Percentiles rank a stretch among this genome's conserved stretches.
phyloP scores from a whole-genome alignment of 805 yeast species.

The Candida andamanensis region DNA sequence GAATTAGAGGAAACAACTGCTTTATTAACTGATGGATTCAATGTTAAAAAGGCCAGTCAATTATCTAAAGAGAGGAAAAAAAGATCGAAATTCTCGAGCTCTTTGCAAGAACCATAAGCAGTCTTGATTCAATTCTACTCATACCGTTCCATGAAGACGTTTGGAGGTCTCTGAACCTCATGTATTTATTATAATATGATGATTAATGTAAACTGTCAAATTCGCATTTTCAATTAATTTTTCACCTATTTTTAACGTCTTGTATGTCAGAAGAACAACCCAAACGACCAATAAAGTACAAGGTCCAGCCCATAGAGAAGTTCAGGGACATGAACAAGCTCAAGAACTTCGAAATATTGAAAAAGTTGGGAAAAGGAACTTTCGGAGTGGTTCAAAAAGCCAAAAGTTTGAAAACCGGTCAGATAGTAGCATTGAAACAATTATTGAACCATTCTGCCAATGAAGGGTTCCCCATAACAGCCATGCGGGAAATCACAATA shows the following conservation, averaged over 20 bases:
- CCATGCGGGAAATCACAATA: slow-evolving; percentile 85
- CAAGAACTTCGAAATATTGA: slow-evolving; percentile 27
- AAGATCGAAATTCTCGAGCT: slow-evolving; percentile 15
- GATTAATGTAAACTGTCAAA: no score
- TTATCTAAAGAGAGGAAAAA: slow-evolving; percentile 34
- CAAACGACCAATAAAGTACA: no score
- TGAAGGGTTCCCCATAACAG: slow-evolving; percentile 90
- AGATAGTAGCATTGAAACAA: slow-evolving; percentile 81
- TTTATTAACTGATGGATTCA: slow-evolving; percentile 78
- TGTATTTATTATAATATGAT: no score
- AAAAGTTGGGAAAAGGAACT: slow-evolving; percentile 41
- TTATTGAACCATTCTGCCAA: slow-evolving; percentile 72
- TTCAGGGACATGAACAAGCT: slow-evolving; percentile 30
- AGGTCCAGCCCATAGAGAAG: slow-evolving; percentile 8
- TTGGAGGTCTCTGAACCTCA: no score
- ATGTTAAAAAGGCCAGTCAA: slow-evolving; percentile 51
- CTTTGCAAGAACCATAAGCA: no score
- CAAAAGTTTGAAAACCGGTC: slow-evolving; percentile 43
- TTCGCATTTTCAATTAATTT: no score
- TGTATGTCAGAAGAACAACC: no score
- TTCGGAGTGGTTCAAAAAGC: slow-evolving; percentile 82
- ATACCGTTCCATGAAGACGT: no score
- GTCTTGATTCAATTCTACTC: no score
- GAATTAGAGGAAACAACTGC: slow-evolving; percentile 88
- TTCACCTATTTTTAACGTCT: no score